Evolutionary conservation across 2,329 filamentous ascomycete species (phyloP).

Genomic region (Penicillium sp.): DNA sequence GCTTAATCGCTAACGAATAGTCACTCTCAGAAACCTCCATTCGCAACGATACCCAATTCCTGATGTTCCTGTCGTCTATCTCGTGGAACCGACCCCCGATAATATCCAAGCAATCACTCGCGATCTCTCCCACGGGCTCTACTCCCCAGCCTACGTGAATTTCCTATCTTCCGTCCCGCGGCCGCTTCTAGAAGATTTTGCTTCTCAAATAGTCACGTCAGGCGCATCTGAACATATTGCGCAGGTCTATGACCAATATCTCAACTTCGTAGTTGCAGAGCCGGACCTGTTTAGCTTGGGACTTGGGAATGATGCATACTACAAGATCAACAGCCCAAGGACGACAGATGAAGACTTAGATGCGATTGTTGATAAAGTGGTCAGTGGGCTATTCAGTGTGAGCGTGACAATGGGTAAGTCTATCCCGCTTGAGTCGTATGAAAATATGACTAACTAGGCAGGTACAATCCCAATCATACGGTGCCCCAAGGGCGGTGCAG

Average conservation of each 20-base stretch:
- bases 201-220: slow-evolving; percentile 75
- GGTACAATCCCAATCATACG: slow-evolving; percentile 91
- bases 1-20: slow-evolving; percentile 18
- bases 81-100: slow-evolving; percentile 79
- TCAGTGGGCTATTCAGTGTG: slow-evolving; percentile 95
- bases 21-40: slow-evolving; percentile 65
- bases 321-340: slow-evolving; percentile 89
- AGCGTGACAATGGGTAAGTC: slow-evolving; percentile 89
- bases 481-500: slow-evolving; percentile 86
- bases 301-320: slow-evolving; percentile 90
- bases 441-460: slow-evolving; percentile 37
- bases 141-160: slow-evolving; percentile 93
- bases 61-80: slow-evolving; percentile 92
- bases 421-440: neutral
- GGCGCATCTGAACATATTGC: slow-evolving; percentile 85
- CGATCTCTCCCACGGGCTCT: slow-evolving; percentile 82
- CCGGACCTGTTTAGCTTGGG: slow-evolving; percentile 93
- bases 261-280: slow-evolving; percentile 95
- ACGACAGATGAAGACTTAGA: slow-evolving; percentile 90
- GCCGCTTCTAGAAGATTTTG: slow-evolving; percentile 90
- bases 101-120: slow-evolving; percentile 80
- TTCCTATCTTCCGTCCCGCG: slow-evolving; percentile 91
- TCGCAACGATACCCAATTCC: slow-evolving; percentile 83
- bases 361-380: slow-evolving; percentile 79
- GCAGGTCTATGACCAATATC: slow-evolving; percentile 91